A percentile compares a stretch with the other conserved stretches of the same genome.
These are phyloP conservation scores for Irpex rosettiformis DNA, from an alignment of 1,284 basidiomycete genomes.

Conservation along the genomic window DNA sequence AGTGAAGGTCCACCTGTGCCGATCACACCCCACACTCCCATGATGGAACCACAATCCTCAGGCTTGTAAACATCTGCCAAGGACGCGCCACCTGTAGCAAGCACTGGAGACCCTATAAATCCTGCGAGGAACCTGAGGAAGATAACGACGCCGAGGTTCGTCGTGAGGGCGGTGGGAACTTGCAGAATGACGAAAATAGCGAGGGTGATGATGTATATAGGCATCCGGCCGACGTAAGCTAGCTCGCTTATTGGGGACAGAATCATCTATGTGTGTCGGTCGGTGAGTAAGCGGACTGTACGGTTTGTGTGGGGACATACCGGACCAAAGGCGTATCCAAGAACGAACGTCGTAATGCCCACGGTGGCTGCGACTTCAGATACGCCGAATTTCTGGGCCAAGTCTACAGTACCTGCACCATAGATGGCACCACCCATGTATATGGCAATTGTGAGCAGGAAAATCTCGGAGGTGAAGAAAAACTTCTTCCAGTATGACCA, in stretches of 20 bases:
- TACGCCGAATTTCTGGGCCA: slow-evolving; percentile 46
- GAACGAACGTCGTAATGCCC: slow-evolving; percentile 35
- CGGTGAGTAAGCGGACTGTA: not conserved
- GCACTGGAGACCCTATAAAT: slow-evolving; percentile 41
- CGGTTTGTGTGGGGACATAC: not conserved
- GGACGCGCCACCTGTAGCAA: slow-evolving; percentile 32
- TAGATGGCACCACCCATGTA: slow-evolving; percentile 35
- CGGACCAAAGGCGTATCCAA: slow-evolving; percentile 33
- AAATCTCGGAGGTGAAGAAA: slow-evolving; percentile 47
- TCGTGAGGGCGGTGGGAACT: slow-evolving; percentile 54
- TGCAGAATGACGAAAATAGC: slow-evolving; percentile 51
- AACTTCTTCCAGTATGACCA: slow-evolving; percentile 20
- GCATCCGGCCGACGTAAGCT: slow-evolving; percentile 35
- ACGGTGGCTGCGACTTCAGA: slow-evolving; percentile 38
- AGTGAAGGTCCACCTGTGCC: slow-evolving; percentile 50
- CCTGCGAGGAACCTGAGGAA: slow-evolving; percentile 65
- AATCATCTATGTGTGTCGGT: slow-evolving; percentile 21
- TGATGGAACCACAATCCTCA: slow-evolving; percentile 50
- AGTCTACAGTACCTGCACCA: slow-evolving; percentile 39
- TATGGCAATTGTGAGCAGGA: slow-evolving; percentile 58
- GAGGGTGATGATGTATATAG: slow-evolving; percentile 51
- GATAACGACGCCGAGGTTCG: slow-evolving; percentile 54
- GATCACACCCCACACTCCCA: slow-evolving; percentile 53
- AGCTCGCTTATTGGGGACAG: slow-evolving; percentile 32
- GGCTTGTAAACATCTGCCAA: slow-evolving; percentile 47